A percentile compares a stretch with the other conserved stretches of the same genome.
Evolutionary conservation across 2,329 filamentous ascomycete species (phyloP).

Genomic region (Beauveria asiatica): DNA sequence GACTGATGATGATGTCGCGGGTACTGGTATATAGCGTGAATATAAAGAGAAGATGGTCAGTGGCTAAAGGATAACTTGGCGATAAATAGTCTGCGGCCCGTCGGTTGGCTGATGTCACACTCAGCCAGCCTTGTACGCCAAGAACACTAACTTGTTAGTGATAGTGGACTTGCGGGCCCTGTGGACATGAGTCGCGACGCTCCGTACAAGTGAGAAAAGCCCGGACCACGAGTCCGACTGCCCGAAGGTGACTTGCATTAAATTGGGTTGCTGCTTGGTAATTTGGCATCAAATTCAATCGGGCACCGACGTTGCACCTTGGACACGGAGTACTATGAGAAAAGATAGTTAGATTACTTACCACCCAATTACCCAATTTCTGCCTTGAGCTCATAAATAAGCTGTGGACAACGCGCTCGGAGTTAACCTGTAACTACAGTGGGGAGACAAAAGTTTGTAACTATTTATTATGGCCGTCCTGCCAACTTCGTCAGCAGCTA

Average conservation of each 20-base stretch:
- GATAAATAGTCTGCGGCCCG: background rate
- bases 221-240: background rate
- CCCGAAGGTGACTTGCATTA: background rate
- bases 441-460: too few species aligned
- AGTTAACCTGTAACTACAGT: background rate
- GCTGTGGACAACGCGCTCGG: background rate
- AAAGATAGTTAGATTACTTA: too few species aligned
- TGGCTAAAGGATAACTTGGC: background rate
- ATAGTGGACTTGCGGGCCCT: constrained; percentile 1
- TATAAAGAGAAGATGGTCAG: too few species aligned
- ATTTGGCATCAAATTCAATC: background rate
- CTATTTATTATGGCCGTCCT: too few species aligned
- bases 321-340: too few species aligned
- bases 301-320: too few species aligned
- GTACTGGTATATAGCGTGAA: background rate
- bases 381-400: too few species aligned
- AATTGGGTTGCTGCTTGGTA: too few species aligned
- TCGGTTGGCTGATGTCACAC: constrained; percentile 16
- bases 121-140: constrained; percentile 13
- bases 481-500: background rate
- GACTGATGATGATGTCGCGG: background rate
- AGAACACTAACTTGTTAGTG: background rate
- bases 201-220: background rate
- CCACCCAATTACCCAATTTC: too few species aligned
- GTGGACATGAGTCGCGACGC: constrained; percentile 4